Conservation (phyloP, 352 stramenopile species). For the Halophytophthora polymorphica region DNA sequence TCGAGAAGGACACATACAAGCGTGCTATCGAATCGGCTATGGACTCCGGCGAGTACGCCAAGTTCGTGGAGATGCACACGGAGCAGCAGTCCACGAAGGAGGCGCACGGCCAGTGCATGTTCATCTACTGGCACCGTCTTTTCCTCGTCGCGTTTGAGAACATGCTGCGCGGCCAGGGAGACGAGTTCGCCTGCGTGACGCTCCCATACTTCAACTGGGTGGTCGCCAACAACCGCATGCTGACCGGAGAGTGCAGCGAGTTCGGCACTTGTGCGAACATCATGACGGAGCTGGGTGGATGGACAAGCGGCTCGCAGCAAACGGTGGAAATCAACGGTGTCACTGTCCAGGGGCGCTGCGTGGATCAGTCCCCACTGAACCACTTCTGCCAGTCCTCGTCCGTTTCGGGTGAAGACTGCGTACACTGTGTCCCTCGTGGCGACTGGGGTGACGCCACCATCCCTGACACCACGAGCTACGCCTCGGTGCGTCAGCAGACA, state of each 20-base stretch:
- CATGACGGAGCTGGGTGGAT: constrained; percentile 36
- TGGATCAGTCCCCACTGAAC: constrained; percentile 29
- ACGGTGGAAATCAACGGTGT: constrained; percentile 41
- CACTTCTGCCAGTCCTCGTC: constrained; percentile 47
- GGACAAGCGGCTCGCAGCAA: constrained; percentile 4
- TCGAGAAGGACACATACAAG: constrained; percentile 39
- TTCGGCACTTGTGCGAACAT: constrained; percentile 44
- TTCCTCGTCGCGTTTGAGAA: constrained; percentile 73
- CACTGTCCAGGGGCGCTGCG: constrained; percentile 30
- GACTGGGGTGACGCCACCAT: constrained; percentile 30
- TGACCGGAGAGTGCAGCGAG: constrained; percentile 35
- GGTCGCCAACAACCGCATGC: constrained; percentile 33
- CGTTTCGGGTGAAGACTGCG: constrained; percentile 14
- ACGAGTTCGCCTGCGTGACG: constrained; percentile 55
- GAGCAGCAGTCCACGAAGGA: constrained; percentile 43
- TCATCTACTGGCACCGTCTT: constrained; percentile 75
- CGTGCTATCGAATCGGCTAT: constrained; percentile 37
- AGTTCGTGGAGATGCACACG: constrained; percentile 56
- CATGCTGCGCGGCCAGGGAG: constrained; percentile 59
- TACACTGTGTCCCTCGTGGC: constrained; percentile 41
- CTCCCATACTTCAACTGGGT: constrained; percentile 78
- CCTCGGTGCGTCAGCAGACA: constrained; percentile 38
- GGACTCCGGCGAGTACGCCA: constrained; percentile 44
- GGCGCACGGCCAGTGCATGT: constrained; percentile 62
- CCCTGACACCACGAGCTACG: constrained; percentile 33